phyloP scores from a whole-genome alignment of 192 early-diverging fungal species.

The Chytriomyces sp. region DNA sequence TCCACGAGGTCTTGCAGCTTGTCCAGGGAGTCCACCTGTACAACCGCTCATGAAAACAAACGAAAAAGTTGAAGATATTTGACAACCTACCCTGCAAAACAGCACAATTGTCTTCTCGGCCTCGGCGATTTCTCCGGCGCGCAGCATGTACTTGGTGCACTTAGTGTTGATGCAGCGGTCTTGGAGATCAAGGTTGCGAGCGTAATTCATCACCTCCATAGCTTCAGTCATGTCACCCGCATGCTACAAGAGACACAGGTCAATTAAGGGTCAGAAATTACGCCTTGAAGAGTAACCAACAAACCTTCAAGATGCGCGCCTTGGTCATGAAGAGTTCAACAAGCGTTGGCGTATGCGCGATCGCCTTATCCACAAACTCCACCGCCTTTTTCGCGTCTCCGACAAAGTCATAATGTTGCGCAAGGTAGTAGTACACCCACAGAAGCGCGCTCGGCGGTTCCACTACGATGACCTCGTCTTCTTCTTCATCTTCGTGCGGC shows the following conservation, averaged over 20 bases:
- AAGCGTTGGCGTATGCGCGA: conserved; percentile 83
- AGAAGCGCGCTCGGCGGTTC: conserved; percentile 79
- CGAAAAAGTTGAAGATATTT: conserved; percentile 6
- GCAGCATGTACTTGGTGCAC: conserved; percentile 90
- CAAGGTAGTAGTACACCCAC: conserved; percentile 92
- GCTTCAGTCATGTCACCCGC: conserved; percentile 74
- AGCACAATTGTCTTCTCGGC: conserved; percentile 83
- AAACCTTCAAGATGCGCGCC: conserved; percentile 88
- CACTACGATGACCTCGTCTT: conserved; percentile 46
- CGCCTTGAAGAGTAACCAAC: not conserved
- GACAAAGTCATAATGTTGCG: conserved; percentile 84
- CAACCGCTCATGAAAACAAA: not conserved
- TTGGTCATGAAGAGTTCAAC: conserved; percentile 93
- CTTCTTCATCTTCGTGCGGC: conserved; percentile 34
- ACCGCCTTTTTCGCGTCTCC: conserved; percentile 72
- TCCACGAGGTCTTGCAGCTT: conserved; percentile 81
- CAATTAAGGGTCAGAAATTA: not conserved
- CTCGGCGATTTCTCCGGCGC: conserved; percentile 74
- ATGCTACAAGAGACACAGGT: conserved; percentile 55
- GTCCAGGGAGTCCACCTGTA: conserved; percentile 49
- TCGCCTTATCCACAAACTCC: conserved; percentile 76
- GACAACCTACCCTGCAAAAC: conserved; percentile 73
- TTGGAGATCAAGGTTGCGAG: conserved; percentile 85
- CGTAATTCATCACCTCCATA: conserved; percentile 79
- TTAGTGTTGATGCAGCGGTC: conserved; percentile 96